Evolutionary conservation across 768 basidiomycete genomes (phyloP).

Genomic region (Boletus eberwhitei): DNA sequence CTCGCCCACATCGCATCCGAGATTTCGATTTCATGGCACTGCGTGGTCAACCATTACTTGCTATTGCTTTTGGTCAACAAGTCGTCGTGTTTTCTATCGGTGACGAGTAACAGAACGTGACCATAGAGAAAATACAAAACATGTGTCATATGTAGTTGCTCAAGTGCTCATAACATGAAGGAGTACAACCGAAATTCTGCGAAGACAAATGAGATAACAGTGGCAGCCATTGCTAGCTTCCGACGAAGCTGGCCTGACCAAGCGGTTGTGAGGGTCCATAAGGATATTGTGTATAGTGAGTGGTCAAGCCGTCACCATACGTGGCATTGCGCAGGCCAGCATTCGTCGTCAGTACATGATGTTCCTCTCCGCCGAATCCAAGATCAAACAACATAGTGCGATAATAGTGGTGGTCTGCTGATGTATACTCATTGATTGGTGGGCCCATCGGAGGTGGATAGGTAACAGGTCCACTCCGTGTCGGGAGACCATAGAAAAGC

Average conservation of each 20-base stretch:
- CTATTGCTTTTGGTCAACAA: constrained; percentile 59
- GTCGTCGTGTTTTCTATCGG: constrained; percentile 63
- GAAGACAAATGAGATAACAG: neutral
- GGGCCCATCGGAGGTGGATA: constrained; percentile 35
- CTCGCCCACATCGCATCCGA: constrained; percentile 61
- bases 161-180: constrained; percentile 3
- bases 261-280: constrained; percentile 28
- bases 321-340: constrained; percentile 24
- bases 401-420: constrained; percentile 69
- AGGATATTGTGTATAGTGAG: constrained; percentile 33
- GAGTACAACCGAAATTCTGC: constrained; percentile 5
- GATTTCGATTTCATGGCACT: constrained; percentile 76
- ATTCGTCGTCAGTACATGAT: constrained; percentile 14
- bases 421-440: constrained; percentile 19
- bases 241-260: constrained; percentile 23
- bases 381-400: constrained; percentile 73
- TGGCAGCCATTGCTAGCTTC: constrained; percentile 8
- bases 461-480: constrained; percentile 14
- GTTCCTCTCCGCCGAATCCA: constrained; percentile 53
- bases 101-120: constrained; percentile 41
- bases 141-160: constrained; percentile 16
- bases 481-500: constrained; percentile 10
- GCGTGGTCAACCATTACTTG: constrained; percentile 62
- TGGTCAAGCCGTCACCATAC: constrained; percentile 36
- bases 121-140: constrained; percentile 17